Evolutionary conservation across 371 early-diverging fungal species (phyloP).

Genomic region (Blakeslea trispora): DNA sequence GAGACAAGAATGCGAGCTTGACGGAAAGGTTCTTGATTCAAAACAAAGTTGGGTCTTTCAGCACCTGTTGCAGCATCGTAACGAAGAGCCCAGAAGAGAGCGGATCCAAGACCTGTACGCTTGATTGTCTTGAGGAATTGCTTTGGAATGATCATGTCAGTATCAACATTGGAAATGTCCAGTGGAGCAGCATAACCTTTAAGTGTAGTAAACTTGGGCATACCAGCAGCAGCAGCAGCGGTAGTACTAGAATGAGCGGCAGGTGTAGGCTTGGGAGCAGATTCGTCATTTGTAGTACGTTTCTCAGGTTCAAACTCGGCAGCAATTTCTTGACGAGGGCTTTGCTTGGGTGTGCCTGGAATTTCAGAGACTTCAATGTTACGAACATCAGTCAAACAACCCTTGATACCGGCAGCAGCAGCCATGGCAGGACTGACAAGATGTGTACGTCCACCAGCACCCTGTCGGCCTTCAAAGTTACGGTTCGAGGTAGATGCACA

Average conservation of each 20-base stretch:
- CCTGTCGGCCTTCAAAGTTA: constrained; percentile 76
- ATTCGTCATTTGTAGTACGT: constrained; percentile 16
- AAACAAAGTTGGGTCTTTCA: constrained; percentile 60
- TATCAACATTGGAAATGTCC: constrained; percentile 66
- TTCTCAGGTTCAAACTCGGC: constrained; percentile 23
- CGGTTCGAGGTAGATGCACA: constrained; percentile 75
- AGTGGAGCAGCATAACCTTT: constrained; percentile 64
- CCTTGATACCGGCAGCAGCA: constrained; percentile 51
- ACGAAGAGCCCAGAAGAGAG: constrained; percentile 64
- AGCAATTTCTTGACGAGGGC: constrained; percentile 21
- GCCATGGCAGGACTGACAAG: constrained; percentile 57
- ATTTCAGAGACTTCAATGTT: constrained; percentile 24
- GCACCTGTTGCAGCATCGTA: constrained; percentile 49
- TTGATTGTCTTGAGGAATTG: constrained; percentile 77
- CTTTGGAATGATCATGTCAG: constrained; percentile 77
- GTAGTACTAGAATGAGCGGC: constrained; percentile 22
- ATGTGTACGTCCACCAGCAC: constrained; percentile 64
- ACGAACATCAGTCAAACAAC: constrained; percentile 51
- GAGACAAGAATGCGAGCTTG: constrained; percentile 56
- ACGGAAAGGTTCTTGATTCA: constrained; percentile 62
- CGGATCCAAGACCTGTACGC: constrained; percentile 65
- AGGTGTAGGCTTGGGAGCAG: constrained; percentile 24
- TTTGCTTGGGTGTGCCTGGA: constrained; percentile 23
- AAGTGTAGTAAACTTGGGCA: constrained; percentile 62
- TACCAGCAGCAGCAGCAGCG: constrained; percentile 39